Evolutionary conservation across 1,284 basidiomycete genomes (phyloP), one percentile per base, ranked within the genome.

Genomic region (Cryptococcus neoformans): DNA sequence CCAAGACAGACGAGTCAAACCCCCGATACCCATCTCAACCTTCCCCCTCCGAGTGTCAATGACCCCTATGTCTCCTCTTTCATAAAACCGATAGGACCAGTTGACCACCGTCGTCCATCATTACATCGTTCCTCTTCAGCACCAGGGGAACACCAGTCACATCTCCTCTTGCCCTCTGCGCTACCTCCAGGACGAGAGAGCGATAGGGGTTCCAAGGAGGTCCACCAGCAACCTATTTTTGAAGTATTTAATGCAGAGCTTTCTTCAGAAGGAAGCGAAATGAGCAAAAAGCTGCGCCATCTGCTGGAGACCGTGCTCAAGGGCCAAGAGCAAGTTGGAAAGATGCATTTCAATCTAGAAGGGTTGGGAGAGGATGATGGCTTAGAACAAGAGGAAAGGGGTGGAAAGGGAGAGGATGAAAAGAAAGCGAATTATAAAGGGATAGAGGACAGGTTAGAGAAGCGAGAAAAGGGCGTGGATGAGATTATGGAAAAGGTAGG

Each of bases 161-260:
- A 38, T 6, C 34, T 12, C 6, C 41, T 58, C 34, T 49, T 61
- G 40, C 56, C 59, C 28, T 57, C 56, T 12, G 56, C 59, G 12
- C 44, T 57, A 5, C 53, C 57, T 10, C 49, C 45, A 45, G 16
- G 28, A 21, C 36, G 16, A 9, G 38, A 40, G 38, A 14, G 16
- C 45, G 16, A 41, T n/a, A 34, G 9, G 36, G 14, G 14, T 34
- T 9, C 17, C 9, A 36, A 35, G 28, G 51, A 11, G 34, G 38
- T 47, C 52, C 35, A 50, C 17, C 17, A 52, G 35, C 59, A 65
- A 36, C 65, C 67, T 6, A 66, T 72, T 9, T 72, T 65, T 54
- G 62, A 69, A 46, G 68, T 72, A 8, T 71, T 69, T 57, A 58
- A 68, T 53, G 69, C 69, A 10, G 49, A 65, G 41, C 53, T 69